phyloP scores from a whole-genome alignment of 768 basidiomycete species.

The Leccinum ochraceum region DNA sequence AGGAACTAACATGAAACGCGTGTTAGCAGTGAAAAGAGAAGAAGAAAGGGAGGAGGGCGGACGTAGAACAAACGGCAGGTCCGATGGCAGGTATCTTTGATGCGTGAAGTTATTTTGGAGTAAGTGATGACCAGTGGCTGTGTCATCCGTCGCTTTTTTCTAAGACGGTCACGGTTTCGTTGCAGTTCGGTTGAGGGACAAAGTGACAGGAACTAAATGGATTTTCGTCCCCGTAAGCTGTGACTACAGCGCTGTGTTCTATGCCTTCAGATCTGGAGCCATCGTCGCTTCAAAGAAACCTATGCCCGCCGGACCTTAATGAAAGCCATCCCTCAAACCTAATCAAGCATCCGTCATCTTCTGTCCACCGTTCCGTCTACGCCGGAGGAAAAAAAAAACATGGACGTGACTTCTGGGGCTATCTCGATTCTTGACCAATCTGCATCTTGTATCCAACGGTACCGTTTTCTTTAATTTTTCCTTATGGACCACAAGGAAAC shows the following conservation, averaged over 20 bases:
- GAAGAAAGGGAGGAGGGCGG: background rate
- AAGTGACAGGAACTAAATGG: background rate
- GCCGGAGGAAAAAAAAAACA: background rate
- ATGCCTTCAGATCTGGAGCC: background rate
- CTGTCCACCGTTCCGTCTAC: background rate
- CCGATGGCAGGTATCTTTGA: slow-evolving; percentile 23
- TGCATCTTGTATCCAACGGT: background rate
- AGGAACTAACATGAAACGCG: slow-evolving; percentile 12
- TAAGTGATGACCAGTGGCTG: slow-evolving; percentile 12
- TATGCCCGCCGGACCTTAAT: background rate
- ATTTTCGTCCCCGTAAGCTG: background rate
- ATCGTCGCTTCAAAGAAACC: background rate
- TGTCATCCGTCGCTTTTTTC: background rate
- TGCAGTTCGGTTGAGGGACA: background rate
- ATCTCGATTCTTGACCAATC: background rate
- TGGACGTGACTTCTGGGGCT: background rate
- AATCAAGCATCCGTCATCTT: background rate
- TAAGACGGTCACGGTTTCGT: too few relatives aligned
- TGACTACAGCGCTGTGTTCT: background rate
- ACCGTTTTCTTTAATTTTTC: background rate
- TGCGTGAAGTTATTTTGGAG: slow-evolving; percentile 19
- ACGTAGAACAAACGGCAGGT: slow-evolving; percentile 28
- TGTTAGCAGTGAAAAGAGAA: background rate
- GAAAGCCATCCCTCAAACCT: background rate
- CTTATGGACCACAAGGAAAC: background rate